A percentile compares a stretch with the other conserved stretches of the same genome.
Evolutionary conservation across 164 flowering plant species (phyloP).

Genomic region (Tinospora cordifolia): DNA sequence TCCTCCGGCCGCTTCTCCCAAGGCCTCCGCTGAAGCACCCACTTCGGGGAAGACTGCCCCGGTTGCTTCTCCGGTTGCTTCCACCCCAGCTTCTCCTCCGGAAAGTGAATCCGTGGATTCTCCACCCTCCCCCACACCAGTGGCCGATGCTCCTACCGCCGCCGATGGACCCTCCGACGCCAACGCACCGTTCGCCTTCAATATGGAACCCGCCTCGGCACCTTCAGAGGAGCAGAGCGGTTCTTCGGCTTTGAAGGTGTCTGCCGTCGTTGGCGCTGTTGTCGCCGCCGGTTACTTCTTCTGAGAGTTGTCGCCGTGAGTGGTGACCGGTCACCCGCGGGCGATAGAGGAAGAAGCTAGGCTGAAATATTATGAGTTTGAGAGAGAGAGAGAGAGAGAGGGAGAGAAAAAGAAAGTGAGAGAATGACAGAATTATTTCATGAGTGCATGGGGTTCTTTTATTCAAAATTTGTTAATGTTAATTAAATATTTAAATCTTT

Average conservation of each 20-base stretch:
- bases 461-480: background rate
- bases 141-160: background rate
- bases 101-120: background rate
- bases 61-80: background rate
- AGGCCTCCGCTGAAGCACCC: background rate
- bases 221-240: background rate
- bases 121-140: background rate
- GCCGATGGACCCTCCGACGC: background rate
- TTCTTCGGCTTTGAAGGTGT: slow-evolving; percentile 1
- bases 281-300: slow-evolving; percentile 1
- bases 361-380: background rate
- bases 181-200: background rate
- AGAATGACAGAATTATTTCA: no score
- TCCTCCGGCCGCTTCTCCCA: background rate
- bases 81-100: background rate
- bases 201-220: background rate
- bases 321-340: no score
- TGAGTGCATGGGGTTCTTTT: background rate
- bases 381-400: no score
- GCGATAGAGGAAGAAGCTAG: no score
- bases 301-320: background rate
- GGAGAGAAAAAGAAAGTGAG: no score
- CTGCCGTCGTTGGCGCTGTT: slow-evolving; percentile 6
- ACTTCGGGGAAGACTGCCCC: background rate
- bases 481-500: no score